phyloP scores from a whole-genome alignment of 768 basidiomycete genomes.

The Piloderma croceum region DNA sequence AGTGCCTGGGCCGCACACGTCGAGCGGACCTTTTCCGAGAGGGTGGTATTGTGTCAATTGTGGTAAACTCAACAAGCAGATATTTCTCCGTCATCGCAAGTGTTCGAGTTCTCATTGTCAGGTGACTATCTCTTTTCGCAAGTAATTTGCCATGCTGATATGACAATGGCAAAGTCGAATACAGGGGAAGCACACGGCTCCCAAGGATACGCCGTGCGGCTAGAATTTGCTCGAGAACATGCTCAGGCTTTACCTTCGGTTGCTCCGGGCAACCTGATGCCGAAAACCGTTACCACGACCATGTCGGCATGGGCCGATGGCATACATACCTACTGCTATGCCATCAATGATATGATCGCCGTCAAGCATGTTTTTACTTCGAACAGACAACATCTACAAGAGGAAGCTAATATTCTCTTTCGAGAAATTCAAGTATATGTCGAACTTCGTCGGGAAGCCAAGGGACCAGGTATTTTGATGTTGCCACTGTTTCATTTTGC shows the following conservation, averaged over 20 bases:
- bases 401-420: slow-evolving; percentile 32
- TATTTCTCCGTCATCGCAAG: slow-evolving; percentile 39
- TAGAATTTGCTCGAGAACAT: slow-evolving; percentile 18
- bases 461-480: neutral
- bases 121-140: slow-evolving; percentile 21
- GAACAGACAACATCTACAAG: slow-evolving; percentile 38
- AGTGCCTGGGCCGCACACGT: slow-evolving; percentile 19
- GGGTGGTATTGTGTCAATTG: slow-evolving; percentile 48
- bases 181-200: neutral
- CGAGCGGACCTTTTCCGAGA: slow-evolving; percentile 29
- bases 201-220: slow-evolving; percentile 13
- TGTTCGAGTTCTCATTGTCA: slow-evolving; percentile 38
- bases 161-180: neutral
- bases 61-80: slow-evolving; percentile 44
- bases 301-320: slow-evolving; percentile 24
- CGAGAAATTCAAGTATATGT: slow-evolving; percentile 34
- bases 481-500: neutral
- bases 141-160: neutral
- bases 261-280: slow-evolving; percentile 15
- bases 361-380: slow-evolving; percentile 45
- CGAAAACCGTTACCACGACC: slow-evolving; percentile 10
- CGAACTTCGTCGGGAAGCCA: slow-evolving; percentile 14
- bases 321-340: slow-evolving; percentile 25
- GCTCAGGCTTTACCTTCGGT: slow-evolving; percentile 11
- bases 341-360: slow-evolving; percentile 15